phyloP scores from a whole-genome alignment of 768 basidiomycete genomes.

The Tricholoma matsutake region DNA sequence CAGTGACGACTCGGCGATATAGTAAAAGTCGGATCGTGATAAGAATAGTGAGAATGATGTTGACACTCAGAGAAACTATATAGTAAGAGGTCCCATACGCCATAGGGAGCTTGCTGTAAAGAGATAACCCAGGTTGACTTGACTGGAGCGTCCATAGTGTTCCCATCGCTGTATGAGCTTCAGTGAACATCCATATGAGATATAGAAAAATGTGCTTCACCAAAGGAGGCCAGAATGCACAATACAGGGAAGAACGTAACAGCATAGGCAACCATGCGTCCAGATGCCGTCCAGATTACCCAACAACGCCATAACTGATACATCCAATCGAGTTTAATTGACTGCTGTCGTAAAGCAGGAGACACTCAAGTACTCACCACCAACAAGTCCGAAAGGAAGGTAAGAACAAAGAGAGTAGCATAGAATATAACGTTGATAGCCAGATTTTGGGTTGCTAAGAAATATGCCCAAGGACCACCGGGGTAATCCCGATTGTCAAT shows the following conservation, averaged over 20 bases:
- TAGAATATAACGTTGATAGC: slow-evolving; percentile 36
- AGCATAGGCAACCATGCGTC: slow-evolving; percentile 26
- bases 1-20: slow-evolving; percentile 28
- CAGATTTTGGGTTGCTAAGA: slow-evolving; percentile 33
- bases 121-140: slow-evolving; percentile 36
- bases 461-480: slow-evolving; percentile 36
- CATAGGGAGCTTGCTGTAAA: slow-evolving; percentile 34
- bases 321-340: background rate
- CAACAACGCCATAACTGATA: slow-evolving; percentile 44
- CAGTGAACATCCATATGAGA: background rate
- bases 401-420: slow-evolving; percentile 34
- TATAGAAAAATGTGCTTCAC: slow-evolving; percentile 22
- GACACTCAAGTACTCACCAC: slow-evolving; percentile 36
- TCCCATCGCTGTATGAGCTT: slow-evolving; percentile 32
- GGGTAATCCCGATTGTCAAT: slow-evolving; percentile 35
- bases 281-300: slow-evolving; percentile 42
- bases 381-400: slow-evolving; percentile 39
- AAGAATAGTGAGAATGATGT: slow-evolving; percentile 40
- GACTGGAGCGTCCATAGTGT: slow-evolving; percentile 43
- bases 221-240: slow-evolving; percentile 37
- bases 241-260: slow-evolving; percentile 35
- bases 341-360: background rate
- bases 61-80: slow-evolving; percentile 36
- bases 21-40: slow-evolving; percentile 33
- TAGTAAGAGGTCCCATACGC: slow-evolving; percentile 38